Evolutionary conservation across 306 rosid species (phyloP), one percentile per base, ranked within the genome.

Genomic region (Sechiopsis laciniata): DNA sequence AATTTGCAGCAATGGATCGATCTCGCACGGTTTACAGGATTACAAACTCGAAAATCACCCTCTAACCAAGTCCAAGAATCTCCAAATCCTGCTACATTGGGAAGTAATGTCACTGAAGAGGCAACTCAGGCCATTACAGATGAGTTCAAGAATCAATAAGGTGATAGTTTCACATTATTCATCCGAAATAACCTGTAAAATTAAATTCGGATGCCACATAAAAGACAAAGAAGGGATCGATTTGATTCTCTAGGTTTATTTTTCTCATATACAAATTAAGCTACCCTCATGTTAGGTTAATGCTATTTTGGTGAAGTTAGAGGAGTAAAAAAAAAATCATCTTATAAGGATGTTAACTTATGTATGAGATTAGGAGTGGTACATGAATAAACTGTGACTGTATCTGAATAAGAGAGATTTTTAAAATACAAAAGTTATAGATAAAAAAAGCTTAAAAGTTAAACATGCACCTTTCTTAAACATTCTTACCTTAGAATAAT

Each of bases 1-100:
- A 58, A 78, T 71, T 71, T 84, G 91, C 94, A 93, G 97, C 98
- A 93, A 93, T 90, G 98, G 98, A 74, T 93, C 81, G 98, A 93
- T 85, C 79, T 90, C 5, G 98, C 97, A 21, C 96, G 91, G 72
- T 76, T 17, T 56, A 87, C 92, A 0, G 97, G 97, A 70, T 81
- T 93, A 56, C 98, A 93, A 87, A 82, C 87, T 73, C 86, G 81
- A 46, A 85, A 84, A 78, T 37, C 76, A 45, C 81, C 85, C 63
- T 37, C 86, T 42, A 35, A 51, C 45, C 79, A 80, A 76, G 68
- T 73, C 52, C 57, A 83, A 75, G 96, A 85, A 78, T 75, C 94
- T 74, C 72, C 90, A 0, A 85, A 75, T 81, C 80, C 51, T 22
- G 82, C 81, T 56, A 89, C 88, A n/a, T 56, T 86, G 82, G 84